A percentile compares a stretch with the other conserved stretches of the same genome.
phyloP scores from a whole-genome alignment of 306 rosid species.

The Biancaea sappan region DNA sequence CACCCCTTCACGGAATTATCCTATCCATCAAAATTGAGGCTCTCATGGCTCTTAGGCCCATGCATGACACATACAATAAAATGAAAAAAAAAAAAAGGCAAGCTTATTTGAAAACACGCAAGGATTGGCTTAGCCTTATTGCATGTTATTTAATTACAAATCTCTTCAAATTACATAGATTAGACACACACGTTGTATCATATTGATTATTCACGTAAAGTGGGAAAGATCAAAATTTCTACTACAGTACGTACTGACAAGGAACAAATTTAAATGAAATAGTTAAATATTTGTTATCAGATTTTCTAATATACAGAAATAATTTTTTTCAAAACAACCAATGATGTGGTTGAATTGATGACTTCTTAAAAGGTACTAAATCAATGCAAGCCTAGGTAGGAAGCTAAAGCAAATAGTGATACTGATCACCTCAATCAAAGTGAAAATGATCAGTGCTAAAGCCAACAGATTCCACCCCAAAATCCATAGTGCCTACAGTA shows the following conservation, averaged over 20 bases:
- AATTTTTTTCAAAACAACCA: too few species aligned
- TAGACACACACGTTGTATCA: conserved; percentile 8
- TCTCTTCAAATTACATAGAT: conserved; percentile 13
- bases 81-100: too few species aligned
- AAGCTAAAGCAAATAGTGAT: not conserved
- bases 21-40: not conserved
- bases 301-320: not conserved
- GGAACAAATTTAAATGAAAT: too few species aligned
- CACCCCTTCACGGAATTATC: too few species aligned
- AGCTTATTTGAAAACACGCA: not conserved
- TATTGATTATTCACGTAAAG: not conserved
- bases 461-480: conserved; percentile 38
- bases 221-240: not conserved
- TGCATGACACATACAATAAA: too few species aligned
- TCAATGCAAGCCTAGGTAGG: not conserved
- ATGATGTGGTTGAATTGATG: too few species aligned
- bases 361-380: too few species aligned
- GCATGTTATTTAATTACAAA: not conserved
- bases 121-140: not conserved
- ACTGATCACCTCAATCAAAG: not conserved
- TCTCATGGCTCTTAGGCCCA: too few species aligned
- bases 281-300: not conserved
- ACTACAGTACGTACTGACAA: not conserved
- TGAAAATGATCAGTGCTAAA: conserved; percentile 27
- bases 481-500: conserved; percentile 28